A percentile compares a stretch with the other conserved stretches of the same genome.
Conservation (phyloP, 257 asterid species). For the Petrea volubilis region DNA sequence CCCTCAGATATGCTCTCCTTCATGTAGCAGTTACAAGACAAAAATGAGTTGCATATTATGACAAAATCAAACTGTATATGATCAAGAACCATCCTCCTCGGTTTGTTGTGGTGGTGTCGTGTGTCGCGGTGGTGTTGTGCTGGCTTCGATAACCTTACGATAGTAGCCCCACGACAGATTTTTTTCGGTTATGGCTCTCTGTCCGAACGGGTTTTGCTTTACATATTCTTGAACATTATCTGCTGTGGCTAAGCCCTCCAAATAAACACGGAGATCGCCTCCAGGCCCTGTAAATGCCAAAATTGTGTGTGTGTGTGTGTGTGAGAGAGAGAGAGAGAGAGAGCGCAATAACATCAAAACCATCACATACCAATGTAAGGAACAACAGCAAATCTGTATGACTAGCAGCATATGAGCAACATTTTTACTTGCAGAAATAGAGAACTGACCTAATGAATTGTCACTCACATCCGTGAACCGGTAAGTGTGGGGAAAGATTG, state of each 20-base stretch:
- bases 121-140: constrained; percentile 39
- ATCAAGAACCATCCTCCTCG: constrained; percentile 12
- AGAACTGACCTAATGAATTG: constrained; percentile 70
- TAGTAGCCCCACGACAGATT: constrained; percentile 76
- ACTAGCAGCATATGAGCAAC: too few species aligned
- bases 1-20: not conserved
- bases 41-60: not conserved
- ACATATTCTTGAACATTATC: constrained; percentile 76
- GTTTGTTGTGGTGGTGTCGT: too few species aligned
- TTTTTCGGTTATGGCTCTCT: constrained; percentile 68
- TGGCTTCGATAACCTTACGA: constrained; percentile 55
- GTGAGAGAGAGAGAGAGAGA: too few species aligned
- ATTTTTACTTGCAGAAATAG: too few species aligned
- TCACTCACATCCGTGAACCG: constrained; percentile 45
- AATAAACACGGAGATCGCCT: constrained; percentile 73
- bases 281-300: constrained; percentile 57
- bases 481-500: constrained; percentile 70
- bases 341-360: constrained; percentile 17
- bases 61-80: not conserved
- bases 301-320: too few species aligned
- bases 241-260: constrained; percentile 70
- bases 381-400: too few species aligned
- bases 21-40: not conserved
- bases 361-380: too few species aligned
- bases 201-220: constrained; percentile 72